Percentiles rank a stretch among this genome's conserved stretches.
phyloP scores from a whole-genome alignment of 495 filamentous ascomycete genomes.

The Trichoderma reesei region DNA sequence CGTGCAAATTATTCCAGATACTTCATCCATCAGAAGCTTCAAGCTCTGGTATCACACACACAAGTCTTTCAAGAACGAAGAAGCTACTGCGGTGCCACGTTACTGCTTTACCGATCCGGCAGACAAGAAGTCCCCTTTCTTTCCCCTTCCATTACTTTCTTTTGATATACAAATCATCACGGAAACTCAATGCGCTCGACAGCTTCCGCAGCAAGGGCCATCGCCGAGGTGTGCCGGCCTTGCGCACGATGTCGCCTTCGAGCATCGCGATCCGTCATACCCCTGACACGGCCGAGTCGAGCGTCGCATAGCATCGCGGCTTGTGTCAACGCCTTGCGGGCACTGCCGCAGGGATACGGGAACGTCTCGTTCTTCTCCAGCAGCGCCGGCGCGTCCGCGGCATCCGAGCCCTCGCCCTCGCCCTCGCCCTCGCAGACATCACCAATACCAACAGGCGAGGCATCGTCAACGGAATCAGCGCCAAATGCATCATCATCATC shows the following conservation, averaged over 20 bases:
- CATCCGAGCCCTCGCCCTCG: not conserved
- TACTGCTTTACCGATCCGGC: not conserved
- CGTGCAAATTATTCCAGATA: no score
- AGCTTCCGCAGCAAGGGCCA: not conserved
- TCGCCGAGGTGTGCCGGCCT: not conserved
- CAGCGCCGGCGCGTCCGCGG: not conserved
- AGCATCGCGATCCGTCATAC: not conserved
- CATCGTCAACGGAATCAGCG: no score
- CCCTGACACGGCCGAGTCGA: not conserved
- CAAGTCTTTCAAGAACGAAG: no score
- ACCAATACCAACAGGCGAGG: not conserved
- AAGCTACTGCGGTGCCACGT: not conserved
- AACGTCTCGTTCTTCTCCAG: constrained; percentile 1
- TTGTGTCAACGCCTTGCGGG: not conserved
- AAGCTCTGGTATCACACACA: not conserved
- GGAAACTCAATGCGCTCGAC: not conserved
- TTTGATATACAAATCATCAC: not conserved
- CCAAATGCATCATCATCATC: not conserved
- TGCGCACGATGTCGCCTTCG: constrained; percentile 6
- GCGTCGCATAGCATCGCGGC: not conserved
- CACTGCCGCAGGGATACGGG: not conserved
- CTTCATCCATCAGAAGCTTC: no score
- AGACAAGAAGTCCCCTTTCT: not conserved
- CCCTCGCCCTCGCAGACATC: not conserved
- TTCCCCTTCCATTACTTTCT: not conserved